Base-by-base conservation (phyloP, 768 basidiomycete genomes). In the Suillus lakei region DNA sequence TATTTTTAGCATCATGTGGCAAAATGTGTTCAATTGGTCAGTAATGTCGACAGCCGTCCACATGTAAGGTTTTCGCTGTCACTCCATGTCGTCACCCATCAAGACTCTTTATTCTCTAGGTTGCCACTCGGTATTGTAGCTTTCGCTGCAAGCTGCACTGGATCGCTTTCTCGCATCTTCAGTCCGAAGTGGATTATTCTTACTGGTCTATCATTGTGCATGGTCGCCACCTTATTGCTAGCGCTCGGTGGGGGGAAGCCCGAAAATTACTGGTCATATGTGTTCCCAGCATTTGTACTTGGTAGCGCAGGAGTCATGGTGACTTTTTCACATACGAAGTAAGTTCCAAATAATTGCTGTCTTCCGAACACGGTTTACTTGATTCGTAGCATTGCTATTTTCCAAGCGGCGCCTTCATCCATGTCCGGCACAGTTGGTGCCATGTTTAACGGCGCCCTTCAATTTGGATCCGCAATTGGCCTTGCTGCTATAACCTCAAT, bases 351-450 rank as follows among this genome's bases (percentile, higher is more conserved):
- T 18, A 34, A 26, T 48, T 44, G 4, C 12, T 9, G 34, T 16
- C 16, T 59, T 34, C 61, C 23, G 30, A 3, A 56, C 13, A 67
- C 44, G 39, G 44, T 50, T 12, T 54, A 32, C 41, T 28, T 32
- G 3, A 58, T 61, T 50, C 18, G 2, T 63, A 86, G 83, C 68
- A 82, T 87, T 48, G 83, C 85, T 12, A 78, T 86, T 51, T 81
- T 88, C 73, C 80, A 78, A 63, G 79, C 79, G 46, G 81, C 79
- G 7, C 85, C 85, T 4, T 64, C 82, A 12, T 76, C 78, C 23
- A 81, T 84, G 69, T 79, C 85, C 6, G 86, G 87, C 44, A 83
- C 82, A 5, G 80, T 86, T 15, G 84, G 84, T n/a, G 86, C 86
- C 18, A 82, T 88, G 41, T 85, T 85, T 77, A 85, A 84, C 65